Evolutionary conservation across 768 basidiomycete genomes (phyloP).

Genomic region (Termitomyces heimii): DNA sequence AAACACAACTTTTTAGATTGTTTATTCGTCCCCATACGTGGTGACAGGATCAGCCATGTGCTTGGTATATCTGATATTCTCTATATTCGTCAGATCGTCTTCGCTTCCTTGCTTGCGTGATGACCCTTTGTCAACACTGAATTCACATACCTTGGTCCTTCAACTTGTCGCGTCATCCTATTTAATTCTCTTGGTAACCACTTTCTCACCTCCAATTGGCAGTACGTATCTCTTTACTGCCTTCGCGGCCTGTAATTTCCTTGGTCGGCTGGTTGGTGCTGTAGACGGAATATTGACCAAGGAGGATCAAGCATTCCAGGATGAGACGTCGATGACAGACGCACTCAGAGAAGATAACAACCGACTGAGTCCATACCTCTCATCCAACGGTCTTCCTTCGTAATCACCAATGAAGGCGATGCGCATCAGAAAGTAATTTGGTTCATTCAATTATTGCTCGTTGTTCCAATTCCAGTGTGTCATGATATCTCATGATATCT

Average conservation of each 20-base stretch:
- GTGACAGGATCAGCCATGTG: conserved; percentile 45
- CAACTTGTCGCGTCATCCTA: conserved; percentile 54
- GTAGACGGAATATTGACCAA: conserved; percentile 20
- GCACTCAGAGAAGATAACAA: conserved; percentile 25
- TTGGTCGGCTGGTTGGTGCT: conserved; percentile 35
- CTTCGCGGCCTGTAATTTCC: conserved; percentile 43
- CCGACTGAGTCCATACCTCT: conserved; percentile 56
- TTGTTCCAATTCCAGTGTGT: conserved; percentile 48
- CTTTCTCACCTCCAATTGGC: conserved; percentile 41
- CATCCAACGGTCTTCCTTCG: conserved; percentile 18
- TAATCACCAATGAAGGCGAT: not conserved
- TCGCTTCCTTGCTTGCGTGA: not conserved
- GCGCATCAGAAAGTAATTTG: conserved; percentile 34
- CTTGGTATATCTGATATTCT: conserved; percentile 42
- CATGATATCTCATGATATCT: no score
- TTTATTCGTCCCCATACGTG: conserved; percentile 51
- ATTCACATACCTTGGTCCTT: conserved; percentile 24
- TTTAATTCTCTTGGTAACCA: conserved; percentile 45
- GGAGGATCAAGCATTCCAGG: conserved; percentile 8
- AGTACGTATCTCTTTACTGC: conserved; percentile 52
- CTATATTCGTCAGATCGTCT: conserved; percentile 31
- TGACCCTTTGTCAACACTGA: not conserved
- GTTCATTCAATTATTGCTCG: conserved; percentile 52
- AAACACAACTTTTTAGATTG: conserved; percentile 33
- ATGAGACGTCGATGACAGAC: conserved; percentile 2